Percentiles rank a stretch among this genome's conserved stretches.
Conservation (phyloP, 2,329 filamentous ascomycete species). For the Xylaria sp. region DNA sequence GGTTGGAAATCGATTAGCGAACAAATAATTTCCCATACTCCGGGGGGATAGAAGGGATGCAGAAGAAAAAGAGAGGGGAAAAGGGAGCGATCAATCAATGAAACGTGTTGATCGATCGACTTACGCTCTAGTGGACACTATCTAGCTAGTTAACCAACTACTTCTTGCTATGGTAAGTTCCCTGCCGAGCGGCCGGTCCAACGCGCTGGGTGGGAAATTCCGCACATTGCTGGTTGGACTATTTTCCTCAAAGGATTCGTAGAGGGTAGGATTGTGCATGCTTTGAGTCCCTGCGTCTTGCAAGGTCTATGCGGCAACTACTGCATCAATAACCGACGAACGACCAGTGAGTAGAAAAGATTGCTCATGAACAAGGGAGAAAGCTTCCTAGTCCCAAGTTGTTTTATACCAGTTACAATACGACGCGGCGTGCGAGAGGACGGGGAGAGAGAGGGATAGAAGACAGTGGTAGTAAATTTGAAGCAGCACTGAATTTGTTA, state of each 20-base stretch:
- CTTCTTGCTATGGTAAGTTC: not conserved
- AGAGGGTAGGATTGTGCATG: constrained; percentile 26
- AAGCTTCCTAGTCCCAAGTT: not conserved
- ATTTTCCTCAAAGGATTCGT: constrained; percentile 11
- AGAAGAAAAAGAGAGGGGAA: too few species aligned
- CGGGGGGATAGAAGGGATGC: too few species aligned
- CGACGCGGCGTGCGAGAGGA: not conserved
- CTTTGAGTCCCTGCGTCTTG: constrained; percentile 21
- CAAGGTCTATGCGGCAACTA: constrained; percentile 16
- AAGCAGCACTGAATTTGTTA: not conserved
- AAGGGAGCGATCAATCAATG: too few species aligned
- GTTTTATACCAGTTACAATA: not conserved
- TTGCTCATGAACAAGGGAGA: not conserved
- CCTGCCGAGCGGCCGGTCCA: constrained; percentile 8
- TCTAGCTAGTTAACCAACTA: not conserved
- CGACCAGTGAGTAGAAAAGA: not conserved
- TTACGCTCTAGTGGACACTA: not conserved
- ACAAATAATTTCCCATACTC: too few species aligned
- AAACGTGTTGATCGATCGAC: not conserved
- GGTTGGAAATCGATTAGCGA: too few species aligned
- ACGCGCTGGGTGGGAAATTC: constrained; percentile 18
- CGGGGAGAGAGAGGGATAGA: not conserved
- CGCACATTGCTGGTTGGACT: constrained; percentile 6
- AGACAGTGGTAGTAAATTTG: not conserved
- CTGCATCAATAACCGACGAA: constrained; percentile 2